Evolutionary conservation across 2,329 filamentous ascomycete genomes (phyloP), one percentile per base, ranked within the genome.

Genomic region (Talaromyces funiculosus): DNA sequence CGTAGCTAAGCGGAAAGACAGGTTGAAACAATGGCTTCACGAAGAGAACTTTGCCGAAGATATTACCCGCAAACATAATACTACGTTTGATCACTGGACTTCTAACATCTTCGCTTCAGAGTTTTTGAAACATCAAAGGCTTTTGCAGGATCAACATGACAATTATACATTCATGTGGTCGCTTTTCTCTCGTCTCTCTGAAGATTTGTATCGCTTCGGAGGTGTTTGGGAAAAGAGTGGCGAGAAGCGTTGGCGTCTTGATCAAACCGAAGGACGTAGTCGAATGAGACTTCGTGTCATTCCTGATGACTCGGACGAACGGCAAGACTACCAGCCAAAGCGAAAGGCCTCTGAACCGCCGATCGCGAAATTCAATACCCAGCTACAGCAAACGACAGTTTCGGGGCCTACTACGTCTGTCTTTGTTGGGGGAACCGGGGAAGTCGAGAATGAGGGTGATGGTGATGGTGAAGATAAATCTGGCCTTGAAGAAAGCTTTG

Each of bases 31-130:
- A 61, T 97, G 92, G 93, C 85, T 89, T 43, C 75, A 81, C 2
- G 88, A 93, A 64, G 86, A 87, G 55, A 75, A 84, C 4, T 82
- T 82, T 22, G 83, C 83, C 9, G 90, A 95, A 18, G 89, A 89
- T 64, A 80, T 89, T 16, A 83, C 92, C 61, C 81, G 88, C 58
- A 86, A 86, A n/a, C 93, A 97, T 69, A 90, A 96, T 68, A 86
- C 90, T 65, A 89, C 90, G 0, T 93, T 94, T 60, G 88, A 85
- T 42, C 88, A 93, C 62, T 99, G 93, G 94, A 89, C 93, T 79
- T 91, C 92, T 67, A 97, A 96, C 68, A 96, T 99, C 42, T 94
- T 93, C 73, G 87, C 89, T 53, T 91, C 93, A 0, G 94, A 99
- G 72, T 88, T 94, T 65, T 84, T 93, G 70, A 97, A 96, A 72